These are phyloP conservation scores for Phytophthora kernoviae DNA, from an alignment of 352 stramenopile genomes.

Conservation along the genomic window DNA sequence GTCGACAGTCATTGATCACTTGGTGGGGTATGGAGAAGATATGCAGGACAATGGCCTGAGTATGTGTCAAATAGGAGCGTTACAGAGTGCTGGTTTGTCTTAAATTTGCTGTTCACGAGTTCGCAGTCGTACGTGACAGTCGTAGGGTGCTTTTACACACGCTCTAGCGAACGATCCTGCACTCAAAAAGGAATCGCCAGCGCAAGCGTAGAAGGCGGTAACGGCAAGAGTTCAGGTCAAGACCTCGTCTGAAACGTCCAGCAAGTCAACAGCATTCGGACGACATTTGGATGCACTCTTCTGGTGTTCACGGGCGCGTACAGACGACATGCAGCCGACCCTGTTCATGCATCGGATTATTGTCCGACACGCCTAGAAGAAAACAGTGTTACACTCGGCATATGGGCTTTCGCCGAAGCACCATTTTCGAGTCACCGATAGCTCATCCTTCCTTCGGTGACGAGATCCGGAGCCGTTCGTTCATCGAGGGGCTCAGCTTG, in stretches of 20 bases:
- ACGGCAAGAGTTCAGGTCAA: neutral
- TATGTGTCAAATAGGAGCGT: no score
- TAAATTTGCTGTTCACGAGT: no score
- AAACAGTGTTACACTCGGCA: neutral
- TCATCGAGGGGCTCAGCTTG: constrained; percentile 17
- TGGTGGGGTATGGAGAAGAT: no score
- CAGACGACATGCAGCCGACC: no score
- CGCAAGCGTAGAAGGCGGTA: neutral
- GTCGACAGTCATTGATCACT: no score
- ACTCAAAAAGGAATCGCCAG: no score
- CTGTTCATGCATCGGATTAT: neutral
- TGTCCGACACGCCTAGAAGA: neutral
- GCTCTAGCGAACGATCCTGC: no score
- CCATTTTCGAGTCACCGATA: neutral
- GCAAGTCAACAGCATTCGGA: constrained; percentile 1
- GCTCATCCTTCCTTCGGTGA: neutral
- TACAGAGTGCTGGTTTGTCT: no score
- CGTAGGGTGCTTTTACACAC: no score
- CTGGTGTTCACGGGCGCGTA: no score
- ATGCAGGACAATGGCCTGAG: no score
- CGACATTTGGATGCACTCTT: neutral
- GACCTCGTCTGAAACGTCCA: neutral
- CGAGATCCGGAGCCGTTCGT: constrained; percentile 12
- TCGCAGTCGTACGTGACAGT: no score
- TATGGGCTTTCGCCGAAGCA: neutral